Conservation (phyloP, 139 green algal species). For the Chlorella sp. region DNA sequence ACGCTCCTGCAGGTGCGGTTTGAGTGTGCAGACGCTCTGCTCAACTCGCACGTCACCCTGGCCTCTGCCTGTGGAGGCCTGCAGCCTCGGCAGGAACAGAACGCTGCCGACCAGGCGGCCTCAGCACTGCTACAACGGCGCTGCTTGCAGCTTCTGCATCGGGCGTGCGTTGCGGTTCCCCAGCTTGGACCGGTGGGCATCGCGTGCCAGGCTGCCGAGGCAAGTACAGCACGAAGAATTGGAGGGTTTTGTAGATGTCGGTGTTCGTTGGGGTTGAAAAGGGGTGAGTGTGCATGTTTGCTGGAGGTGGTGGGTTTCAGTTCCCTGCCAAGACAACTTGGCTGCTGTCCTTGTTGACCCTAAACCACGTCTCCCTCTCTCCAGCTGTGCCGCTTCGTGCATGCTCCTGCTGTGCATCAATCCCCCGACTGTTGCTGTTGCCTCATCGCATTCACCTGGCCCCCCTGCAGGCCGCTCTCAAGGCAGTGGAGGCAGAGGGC, state of each 20-base stretch:
- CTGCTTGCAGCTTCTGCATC: constrained; percentile 22
- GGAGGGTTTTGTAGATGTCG: too few species aligned
- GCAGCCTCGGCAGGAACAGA: constrained; percentile 16
- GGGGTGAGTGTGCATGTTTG: too few species aligned
- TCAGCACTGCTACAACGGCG: background rate
- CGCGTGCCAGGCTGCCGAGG: constrained; percentile 19
- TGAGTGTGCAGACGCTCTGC: constrained; percentile 25
- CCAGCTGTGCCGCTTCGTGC: too few species aligned
- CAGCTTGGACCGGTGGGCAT: constrained; percentile 18
- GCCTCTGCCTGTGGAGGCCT: background rate
- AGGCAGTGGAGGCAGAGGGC: background rate
- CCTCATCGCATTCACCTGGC: background rate
- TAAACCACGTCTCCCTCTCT: too few species aligned
- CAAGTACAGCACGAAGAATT: too few species aligned
- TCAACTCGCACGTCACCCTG: constrained; percentile 5
- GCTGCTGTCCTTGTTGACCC: too few species aligned
- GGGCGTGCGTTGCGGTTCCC: constrained; percentile 9
- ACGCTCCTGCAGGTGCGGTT: constrained; percentile 9
- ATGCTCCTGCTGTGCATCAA: background rate
- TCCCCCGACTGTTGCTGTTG: background rate
- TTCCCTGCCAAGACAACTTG: too few species aligned
- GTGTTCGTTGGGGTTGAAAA: too few species aligned
- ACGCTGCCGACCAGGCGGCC: background rate
- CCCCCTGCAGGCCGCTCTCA: background rate
- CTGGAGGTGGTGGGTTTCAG: too few species aligned